A percentile compares a stretch with the other conserved stretches of the same genome.
phyloP scores from a whole-genome alignment of 108 stramenopile species.

The Fragilariopsis cylindrus region DNA sequence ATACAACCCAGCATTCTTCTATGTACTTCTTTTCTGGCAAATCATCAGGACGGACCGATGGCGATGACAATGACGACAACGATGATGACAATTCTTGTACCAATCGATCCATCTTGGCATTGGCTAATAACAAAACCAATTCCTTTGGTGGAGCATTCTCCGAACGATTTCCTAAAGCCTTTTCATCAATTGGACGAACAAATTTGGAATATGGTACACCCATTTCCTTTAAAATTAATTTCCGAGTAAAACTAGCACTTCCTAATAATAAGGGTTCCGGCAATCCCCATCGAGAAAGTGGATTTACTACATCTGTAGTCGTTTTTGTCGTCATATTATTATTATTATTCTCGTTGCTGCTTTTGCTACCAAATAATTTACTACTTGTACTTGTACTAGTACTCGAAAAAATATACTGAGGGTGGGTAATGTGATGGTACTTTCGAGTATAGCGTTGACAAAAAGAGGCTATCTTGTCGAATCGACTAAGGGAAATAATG shows the following conservation, averaged over 20 bases:
- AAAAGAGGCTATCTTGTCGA: slow-evolving; percentile 5
- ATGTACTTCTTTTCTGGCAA: slow-evolving; percentile 24
- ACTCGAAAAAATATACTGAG: no score
- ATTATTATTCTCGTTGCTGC: background rate
- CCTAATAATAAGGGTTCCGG: slow-evolving; percentile 74
- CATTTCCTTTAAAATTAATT: slow-evolving; percentile 82
- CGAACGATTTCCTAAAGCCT: slow-evolving; percentile 63
- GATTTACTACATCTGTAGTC: background rate
- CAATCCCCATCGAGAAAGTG: slow-evolving; percentile 35
- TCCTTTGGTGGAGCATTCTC: slow-evolving; percentile 37
- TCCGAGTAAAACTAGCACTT: slow-evolving; percentile 80
- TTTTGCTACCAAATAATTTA: background rate
- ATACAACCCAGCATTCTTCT: slow-evolving; percentile 46
- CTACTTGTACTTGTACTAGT: background rate
- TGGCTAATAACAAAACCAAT: slow-evolving; percentile 62
- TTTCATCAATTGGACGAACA: slow-evolving; percentile 81
- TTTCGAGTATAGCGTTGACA: no score
- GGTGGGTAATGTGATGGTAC: no score
- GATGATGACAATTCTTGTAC: slow-evolving; percentile 46
- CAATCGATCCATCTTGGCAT: slow-evolving; percentile 78
- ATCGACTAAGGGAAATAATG: background rate
- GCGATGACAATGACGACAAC: no score
- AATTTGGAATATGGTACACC: slow-evolving; percentile 58
- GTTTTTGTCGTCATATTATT: background rate
- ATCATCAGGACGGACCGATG: slow-evolving; percentile 37